phyloP scores from a whole-genome alignment of 2,329 filamentous ascomycete genomes.

The Colletotrichum sp. region DNA sequence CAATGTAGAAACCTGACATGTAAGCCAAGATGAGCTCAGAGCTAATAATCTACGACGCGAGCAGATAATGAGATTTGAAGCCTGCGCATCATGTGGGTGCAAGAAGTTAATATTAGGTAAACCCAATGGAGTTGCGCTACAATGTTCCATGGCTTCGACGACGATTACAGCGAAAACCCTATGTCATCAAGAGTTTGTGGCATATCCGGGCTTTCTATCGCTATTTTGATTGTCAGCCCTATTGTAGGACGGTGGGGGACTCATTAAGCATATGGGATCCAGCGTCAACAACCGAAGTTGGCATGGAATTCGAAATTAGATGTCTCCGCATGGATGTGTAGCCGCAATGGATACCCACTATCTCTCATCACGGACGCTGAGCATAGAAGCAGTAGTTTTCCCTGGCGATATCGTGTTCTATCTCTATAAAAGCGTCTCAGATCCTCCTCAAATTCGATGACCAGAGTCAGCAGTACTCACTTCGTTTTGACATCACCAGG shows the following conservation, averaged over 20 bases:
- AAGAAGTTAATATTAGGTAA: neutral
- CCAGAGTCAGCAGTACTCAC: neutral
- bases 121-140: neutral
- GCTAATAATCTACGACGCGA: rapidly evolving
- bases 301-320: neutral
- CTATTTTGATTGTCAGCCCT: neutral
- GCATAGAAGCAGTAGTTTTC: neutral
- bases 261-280: neutral
- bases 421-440: neutral
- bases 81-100: neutral
- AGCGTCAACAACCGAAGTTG: neutral
- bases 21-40: neutral
- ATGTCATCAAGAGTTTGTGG: rapidly evolving
- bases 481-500: neutral
- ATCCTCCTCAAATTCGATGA: rapidly evolving
- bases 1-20: rapidly evolving
- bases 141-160: neutral
- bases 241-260: neutral
- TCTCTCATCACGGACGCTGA: neutral
- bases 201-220: neutral
- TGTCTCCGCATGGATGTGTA: neutral
- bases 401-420: neutral
- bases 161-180: neutral
- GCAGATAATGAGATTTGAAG: neutral
- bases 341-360: neutral